Base-by-base conservation (phyloP, 108 stramenopile genomes). In the Stephanodiscus triporus region DNA sequence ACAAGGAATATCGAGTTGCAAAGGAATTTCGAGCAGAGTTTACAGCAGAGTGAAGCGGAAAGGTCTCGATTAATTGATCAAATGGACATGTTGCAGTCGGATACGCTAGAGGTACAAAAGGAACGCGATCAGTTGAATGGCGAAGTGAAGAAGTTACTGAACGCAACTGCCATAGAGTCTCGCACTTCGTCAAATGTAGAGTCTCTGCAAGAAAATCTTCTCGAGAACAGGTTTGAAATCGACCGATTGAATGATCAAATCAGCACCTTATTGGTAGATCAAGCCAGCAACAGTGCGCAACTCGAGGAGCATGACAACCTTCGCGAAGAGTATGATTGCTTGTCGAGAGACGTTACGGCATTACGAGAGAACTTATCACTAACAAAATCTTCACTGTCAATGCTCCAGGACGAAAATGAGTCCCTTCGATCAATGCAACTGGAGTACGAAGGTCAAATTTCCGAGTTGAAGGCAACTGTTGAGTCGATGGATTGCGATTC, bases 371-470 rank as follows among this genome's bases (percentile, higher is more conserved):
- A 74, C 14, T 19, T 81, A 6, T 70, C 68, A 22, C 36, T 59
- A 70, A 63, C 66, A 63, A 68, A 66, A 36, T 34, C 30, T 14
- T 7, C 19, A 36, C 45, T 73, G 66, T 17, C 61, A 27, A 53
- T 47, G 32, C 47, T 72, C 19, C 48, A 70, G 56, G 68, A 81
- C 34, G 80, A 81, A 71, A 74, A 81, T 9, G 69, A 70, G 38
- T 56, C 62, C 11, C 68, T 75, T 36, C 67, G 57, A 30, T 37
- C 69, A 10, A 61, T 53, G 32, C 67, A 53, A 23, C 48, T 34
- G 38, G 69, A 75, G 14, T 81, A 58, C 30, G 67, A 65, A 19
- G 53, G 38, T 26, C 68, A 68, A 19, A 47, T 75, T 59, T 51
- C 42, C n/a, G 73, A 81, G 47, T 58, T 81, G 63, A 70, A 50